A percentile compares a stretch with the other conserved stretches of the same genome.
These are phyloP conservation scores for Solanum pinnatisectum DNA, from an alignment of 257 asterid genomes.

Conservation along the genomic window DNA sequence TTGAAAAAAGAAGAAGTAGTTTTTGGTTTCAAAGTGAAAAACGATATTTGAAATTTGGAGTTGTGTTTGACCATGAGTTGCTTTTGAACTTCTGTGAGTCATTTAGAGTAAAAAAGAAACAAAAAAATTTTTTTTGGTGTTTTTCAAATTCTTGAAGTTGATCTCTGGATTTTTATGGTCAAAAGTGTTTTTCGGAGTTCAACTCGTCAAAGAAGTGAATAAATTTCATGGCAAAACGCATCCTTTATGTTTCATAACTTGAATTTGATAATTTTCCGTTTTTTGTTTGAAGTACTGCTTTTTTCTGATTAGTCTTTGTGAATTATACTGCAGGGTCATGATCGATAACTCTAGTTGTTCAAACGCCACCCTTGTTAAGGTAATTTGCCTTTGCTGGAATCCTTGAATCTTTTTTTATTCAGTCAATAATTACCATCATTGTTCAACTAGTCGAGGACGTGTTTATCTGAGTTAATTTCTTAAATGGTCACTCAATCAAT, in stretches of 20 bases:
- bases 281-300: neutral
- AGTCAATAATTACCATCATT: neutral
- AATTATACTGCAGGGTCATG: conserved; percentile 59
- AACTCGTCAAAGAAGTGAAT: too few relatives aligned
- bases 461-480: neutral
- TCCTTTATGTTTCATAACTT: neutral
- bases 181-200: too few relatives aligned
- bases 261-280: neutral
- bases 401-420: neutral
- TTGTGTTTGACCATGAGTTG: neutral
- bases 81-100: neutral
- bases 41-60: neutral
- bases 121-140: neutral
- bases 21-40: neutral
- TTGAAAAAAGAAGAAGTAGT: too few relatives aligned
- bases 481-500: neutral
- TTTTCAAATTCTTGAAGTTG: neutral
- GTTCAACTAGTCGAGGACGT: neutral
- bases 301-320: conserved; percentile 10
- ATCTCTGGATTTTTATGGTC: too few relatives aligned
- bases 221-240: neutral
- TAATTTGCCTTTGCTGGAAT: conserved; percentile 2
- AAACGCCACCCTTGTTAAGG: conserved; percentile 72
- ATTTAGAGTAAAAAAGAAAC: neutral
- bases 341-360: conserved; percentile 81